Percentiles rank a stretch among this genome's conserved stretches.
Evolutionary conservation across 164 flowering plant species (phyloP).

Genomic region (Kingdonia uniflora): DNA sequence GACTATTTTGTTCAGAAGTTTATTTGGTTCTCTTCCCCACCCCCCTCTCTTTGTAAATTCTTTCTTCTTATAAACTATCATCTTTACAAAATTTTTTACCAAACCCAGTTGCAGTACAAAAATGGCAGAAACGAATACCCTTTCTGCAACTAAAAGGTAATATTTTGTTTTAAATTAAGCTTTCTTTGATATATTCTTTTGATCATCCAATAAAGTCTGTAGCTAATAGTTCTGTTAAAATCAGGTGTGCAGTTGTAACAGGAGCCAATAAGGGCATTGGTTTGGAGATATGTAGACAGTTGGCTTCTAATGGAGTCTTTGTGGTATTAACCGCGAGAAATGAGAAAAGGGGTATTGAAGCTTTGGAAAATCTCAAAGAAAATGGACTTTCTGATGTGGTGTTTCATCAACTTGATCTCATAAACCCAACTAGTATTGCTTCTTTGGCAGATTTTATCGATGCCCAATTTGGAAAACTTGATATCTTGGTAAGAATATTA

Average conservation of each 20-base stretch:
- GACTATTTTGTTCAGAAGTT: too few species aligned
- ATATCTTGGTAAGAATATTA: conserved; percentile 25
- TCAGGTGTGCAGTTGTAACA: conserved; percentile 53
- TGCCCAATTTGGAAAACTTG: conserved; percentile 29
- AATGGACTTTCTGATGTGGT: conserved; percentile 15
- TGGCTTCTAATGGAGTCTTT: conserved; percentile 35
- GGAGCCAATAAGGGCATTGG: conserved; percentile 65
- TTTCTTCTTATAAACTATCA: too few species aligned
- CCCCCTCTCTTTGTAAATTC: too few species aligned
- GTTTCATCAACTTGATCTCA: conserved; percentile 41
- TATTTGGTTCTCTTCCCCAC: too few species aligned
- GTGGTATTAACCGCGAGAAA: conserved; percentile 39
- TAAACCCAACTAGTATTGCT: conserved; percentile 24
- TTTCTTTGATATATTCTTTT: too few species aligned
- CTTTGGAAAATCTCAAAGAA: conserved; percentile 18
- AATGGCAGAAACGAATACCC: conserved; percentile 7
- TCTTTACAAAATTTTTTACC: too few species aligned
- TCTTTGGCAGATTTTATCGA: conserved; percentile 23
- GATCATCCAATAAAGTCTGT: too few species aligned
- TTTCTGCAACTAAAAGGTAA: neutral
- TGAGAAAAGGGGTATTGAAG: conserved; percentile 31
- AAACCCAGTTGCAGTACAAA: neutral
- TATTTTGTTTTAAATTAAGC: neutral
- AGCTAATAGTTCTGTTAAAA: neutral
- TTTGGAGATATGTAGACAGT: conserved; percentile 37